Evolutionary conservation across 2,329 filamentous ascomycete species (phyloP), one percentile per base, ranked within the genome.

Genomic region (Scedosporium minutisporum): DNA sequence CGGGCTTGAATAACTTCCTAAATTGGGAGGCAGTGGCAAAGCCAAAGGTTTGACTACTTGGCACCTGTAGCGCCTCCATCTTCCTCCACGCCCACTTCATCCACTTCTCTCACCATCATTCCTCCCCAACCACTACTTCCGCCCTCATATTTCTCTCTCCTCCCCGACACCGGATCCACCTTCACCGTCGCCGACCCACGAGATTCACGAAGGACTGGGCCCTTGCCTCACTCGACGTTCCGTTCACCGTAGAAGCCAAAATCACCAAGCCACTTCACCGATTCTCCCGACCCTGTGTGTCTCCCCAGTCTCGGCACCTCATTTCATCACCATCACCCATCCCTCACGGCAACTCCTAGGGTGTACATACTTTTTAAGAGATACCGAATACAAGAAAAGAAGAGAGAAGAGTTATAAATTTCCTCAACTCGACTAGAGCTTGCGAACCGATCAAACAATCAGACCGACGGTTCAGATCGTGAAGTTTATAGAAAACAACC

Each of bases 101-200:
- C 68, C 67, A 63, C 66, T 68, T 68, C 69, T 70, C 69, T 69
- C 69, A 72, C 71, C 71, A 70, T 71, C 71, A 70, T 68, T 69
- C 67, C 64, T 70, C 66, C 66, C 69, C 68, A 67, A 68, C 68
- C 65, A 67, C 65, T 67, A 69, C 62, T 63, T 57, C 62, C 61
- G 64, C 48, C 42, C 61, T 53, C 59, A 55, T 61, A 38, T 62
- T 58, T 27, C 59, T 64, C 70, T 67, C 67, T 68, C 69, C 69
- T 70, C 65, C 57, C 57, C 46, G 57, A 63, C 33, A 63, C 38
- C 53, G 53, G 53, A 57, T 60, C n/a, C 44, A 62, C 57, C 27
- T 53, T 51, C 42, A 60, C 62, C 27, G 27, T 21, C 59, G 27
- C 23, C 59, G 59, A 53, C 59, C 29, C 59, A 27, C 46, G 59